These are phyloP conservation scores for Medicago arabica DNA, from an alignment of 306 rosid species.

Conservation along the genomic window DNA sequence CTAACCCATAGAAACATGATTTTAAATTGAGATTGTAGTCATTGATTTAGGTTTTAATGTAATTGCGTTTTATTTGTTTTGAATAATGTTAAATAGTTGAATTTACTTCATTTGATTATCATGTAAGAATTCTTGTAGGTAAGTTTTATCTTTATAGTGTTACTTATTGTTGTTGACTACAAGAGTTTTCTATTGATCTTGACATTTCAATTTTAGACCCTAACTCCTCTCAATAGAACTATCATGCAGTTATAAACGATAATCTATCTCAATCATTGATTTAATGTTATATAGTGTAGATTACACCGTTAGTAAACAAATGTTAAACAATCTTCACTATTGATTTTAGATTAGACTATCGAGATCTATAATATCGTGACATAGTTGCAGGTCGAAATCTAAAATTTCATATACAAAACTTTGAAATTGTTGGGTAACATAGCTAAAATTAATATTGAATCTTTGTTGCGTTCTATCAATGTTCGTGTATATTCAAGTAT, in stretches of 20 bases:
- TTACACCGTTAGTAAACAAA: not conserved
- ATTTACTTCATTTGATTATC: not conserved
- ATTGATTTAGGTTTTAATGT: not conserved
- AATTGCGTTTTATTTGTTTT: not conserved
- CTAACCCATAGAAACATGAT: not conserved
- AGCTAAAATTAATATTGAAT: not conserved
- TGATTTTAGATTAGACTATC: not conserved
- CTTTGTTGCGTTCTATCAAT: not conserved
- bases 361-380: not conserved
- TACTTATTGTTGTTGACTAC: conserved; percentile 1
- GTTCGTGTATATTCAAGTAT: not conserved
- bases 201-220: not conserved
- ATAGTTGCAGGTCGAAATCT: not conserved
- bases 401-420: not conserved
- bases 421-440: not conserved
- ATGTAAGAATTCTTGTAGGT: not conserved
- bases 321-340: not conserved
- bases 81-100: not conserved
- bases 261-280: not conserved
- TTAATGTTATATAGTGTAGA: not conserved
- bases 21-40: not conserved
- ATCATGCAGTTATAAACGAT: not conserved
- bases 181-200: not conserved
- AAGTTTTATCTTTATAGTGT: not conserved
- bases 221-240: not conserved